phyloP scores from a whole-genome alignment of 768 basidiomycete species.

The Coprinellus micaceus region DNA sequence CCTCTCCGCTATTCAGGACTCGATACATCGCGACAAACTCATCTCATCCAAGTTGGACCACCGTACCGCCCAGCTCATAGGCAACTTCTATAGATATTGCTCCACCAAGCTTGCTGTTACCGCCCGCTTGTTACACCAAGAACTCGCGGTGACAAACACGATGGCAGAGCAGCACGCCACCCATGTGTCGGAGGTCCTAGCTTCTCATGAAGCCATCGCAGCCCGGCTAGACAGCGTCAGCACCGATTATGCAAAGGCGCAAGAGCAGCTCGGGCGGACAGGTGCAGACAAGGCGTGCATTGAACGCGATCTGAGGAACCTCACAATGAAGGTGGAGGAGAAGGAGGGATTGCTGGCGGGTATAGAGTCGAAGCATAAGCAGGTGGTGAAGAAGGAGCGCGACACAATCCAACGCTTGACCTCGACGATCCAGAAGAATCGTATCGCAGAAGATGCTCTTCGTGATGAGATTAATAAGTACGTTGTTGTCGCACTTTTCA shows the following conservation, averaged over 20 bases:
- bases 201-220: constrained; percentile 39
- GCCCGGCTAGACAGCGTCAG: constrained; percentile 38
- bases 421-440: constrained; percentile 47
- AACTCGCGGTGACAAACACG: constrained; percentile 24
- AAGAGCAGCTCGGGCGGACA: constrained; percentile 25
- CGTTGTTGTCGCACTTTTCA: not conserved
- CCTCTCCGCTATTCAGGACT: constrained; percentile 19
- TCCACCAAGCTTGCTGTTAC: constrained; percentile 32
- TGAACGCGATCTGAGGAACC: constrained; percentile 17
- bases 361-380: constrained; percentile 30
- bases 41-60: constrained; percentile 12
- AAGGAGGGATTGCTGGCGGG: constrained; percentile 24
- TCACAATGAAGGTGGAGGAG: constrained; percentile 12
- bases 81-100: constrained; percentile 35
- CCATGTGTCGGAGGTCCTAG: constrained; percentile 39
- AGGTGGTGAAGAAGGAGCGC: constrained; percentile 42
- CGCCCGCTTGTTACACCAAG: constrained; percentile 25
- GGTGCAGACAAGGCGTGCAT: constrained; percentile 9
- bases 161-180: constrained; percentile 28
- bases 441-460: constrained; percentile 65
- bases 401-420: constrained; percentile 46
- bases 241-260: constrained; percentile 32
- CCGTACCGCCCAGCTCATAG: constrained; percentile 18
- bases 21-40: constrained; percentile 16
- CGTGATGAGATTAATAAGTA: constrained; percentile 67